A percentile compares a stretch with the other conserved stretches of the same genome.
Conservation (phyloP, 345 rosid species). For the Eucalyptus erythrocorys region DNA sequence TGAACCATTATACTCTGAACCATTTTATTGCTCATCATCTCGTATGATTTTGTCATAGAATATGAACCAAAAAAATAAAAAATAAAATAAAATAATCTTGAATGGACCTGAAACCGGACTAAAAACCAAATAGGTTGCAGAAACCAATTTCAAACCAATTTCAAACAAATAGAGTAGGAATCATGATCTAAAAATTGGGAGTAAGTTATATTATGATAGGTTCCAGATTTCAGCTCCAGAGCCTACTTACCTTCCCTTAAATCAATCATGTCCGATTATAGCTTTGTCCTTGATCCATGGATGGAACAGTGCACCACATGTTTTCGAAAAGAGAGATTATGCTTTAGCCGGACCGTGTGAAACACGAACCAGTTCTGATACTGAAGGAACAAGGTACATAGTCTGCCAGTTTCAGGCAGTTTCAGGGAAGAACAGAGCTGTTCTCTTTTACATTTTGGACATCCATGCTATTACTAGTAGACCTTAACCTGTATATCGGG, state of each 20-base stretch:
- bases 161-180: no score
- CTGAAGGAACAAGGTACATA: not conserved
- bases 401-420: not conserved
- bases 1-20: no score
- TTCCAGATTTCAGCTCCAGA: no score
- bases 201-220: fast-evolving
- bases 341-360: not conserved
- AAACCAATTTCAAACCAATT: no score
- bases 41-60: fast-evolving
- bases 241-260: no score
- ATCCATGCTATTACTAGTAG: not conserved
- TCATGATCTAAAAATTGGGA: no score
- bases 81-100: no score
- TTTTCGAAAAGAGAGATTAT: not conserved
- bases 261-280: not conserved
- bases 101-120: no score
- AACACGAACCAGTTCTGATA: not conserved
- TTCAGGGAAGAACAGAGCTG: not conserved
- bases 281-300: not conserved
- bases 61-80: no score
- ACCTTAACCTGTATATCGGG: not conserved
- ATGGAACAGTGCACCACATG: not conserved
- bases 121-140: no score
- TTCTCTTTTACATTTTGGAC: not conserved
- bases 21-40: no score